A percentile compares a stretch with the other conserved stretches of the same genome.
Conservation (phyloP, 257 asterid genomes). For the Solanum sitiens region DNA sequence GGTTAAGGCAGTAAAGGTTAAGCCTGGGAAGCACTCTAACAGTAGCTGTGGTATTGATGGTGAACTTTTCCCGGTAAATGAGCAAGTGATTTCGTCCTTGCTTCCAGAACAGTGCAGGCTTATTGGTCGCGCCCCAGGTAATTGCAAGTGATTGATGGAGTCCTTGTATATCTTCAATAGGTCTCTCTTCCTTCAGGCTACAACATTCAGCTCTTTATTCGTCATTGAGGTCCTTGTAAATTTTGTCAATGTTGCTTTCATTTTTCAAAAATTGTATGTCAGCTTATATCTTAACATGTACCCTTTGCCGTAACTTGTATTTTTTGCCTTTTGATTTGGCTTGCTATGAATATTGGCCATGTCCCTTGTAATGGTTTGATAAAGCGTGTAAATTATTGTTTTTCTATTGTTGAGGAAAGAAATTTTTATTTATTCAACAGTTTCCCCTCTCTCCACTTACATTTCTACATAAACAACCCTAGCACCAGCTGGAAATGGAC, state of each 20-base stretch:
- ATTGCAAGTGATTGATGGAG: constrained; percentile 27
- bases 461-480: background rate
- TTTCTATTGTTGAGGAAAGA: background rate
- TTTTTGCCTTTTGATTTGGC: background rate
- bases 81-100: constrained; percentile 66
- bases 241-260: constrained; percentile 12
- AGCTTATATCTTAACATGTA: background rate
- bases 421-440: background rate
- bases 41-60: constrained; percentile 95
- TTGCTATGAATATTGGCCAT: background rate
- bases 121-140: constrained; percentile 53
- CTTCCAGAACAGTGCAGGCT: constrained; percentile 97
- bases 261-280: background rate
- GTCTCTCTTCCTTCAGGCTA: background rate
- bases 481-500: background rate
- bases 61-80: constrained; percentile 82
- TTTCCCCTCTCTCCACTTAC: background rate
- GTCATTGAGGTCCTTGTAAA: constrained; percentile 17
- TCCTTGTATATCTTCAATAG: background rate
- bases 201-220: background rate
- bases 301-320: background rate
- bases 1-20: constrained; percentile 89
- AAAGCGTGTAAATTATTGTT: background rate
- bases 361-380: background rate
- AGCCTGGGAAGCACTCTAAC: constrained; percentile 79